phyloP scores from a whole-genome alignment of 2,329 filamentous ascomycete species.

The Amesomyces nigricolor region DNA sequence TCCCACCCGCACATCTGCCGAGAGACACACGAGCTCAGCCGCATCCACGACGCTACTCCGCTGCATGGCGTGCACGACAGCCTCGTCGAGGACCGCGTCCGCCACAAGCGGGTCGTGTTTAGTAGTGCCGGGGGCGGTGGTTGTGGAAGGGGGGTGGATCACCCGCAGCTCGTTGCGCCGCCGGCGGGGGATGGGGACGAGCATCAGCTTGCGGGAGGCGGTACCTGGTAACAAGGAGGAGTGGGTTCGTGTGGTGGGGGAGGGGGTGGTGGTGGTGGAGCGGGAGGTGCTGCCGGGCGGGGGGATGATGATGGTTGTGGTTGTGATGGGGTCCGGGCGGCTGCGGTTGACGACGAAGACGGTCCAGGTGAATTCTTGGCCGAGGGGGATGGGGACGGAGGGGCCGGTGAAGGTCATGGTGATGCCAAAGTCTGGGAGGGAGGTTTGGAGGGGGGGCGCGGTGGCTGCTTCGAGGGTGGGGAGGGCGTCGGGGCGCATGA shows the following conservation, averaged over 20 bases:
- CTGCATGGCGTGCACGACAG: constrained; percentile 65
- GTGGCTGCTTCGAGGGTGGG: constrained; percentile 51
- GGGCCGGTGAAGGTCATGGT: constrained; percentile 70
- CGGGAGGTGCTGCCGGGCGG: constrained; percentile 2
- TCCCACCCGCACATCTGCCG: constrained; percentile 67
- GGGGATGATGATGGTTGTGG: constrained; percentile 14
- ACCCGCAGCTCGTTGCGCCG: constrained; percentile 52
- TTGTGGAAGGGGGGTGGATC: constrained; percentile 49
- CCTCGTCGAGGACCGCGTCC: constrained; percentile 66
- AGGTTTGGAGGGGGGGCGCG: constrained; percentile 37
- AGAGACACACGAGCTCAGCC: constrained; percentile 67
- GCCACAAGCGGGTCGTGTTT: constrained; percentile 36
- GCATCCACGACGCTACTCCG: constrained; percentile 57
- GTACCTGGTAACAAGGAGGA: neutral
- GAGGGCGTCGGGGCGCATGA: constrained; percentile 54
- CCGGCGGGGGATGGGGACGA: constrained; percentile 62
- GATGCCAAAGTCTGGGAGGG: constrained; percentile 59
- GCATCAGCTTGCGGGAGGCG: constrained; percentile 59
- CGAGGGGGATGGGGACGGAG: constrained; percentile 48
- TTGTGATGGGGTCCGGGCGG: constrained; percentile 32
- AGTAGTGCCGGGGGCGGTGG: constrained; percentile 31
- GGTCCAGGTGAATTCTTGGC: constrained; percentile 65
- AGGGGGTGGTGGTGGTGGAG: constrained; percentile 31
- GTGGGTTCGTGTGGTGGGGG: constrained; percentile 17
- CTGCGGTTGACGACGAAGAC: constrained; percentile 72